phyloP scores from a whole-genome alignment of 441 rosid genomes.

The Syzygium syzygioides region DNA sequence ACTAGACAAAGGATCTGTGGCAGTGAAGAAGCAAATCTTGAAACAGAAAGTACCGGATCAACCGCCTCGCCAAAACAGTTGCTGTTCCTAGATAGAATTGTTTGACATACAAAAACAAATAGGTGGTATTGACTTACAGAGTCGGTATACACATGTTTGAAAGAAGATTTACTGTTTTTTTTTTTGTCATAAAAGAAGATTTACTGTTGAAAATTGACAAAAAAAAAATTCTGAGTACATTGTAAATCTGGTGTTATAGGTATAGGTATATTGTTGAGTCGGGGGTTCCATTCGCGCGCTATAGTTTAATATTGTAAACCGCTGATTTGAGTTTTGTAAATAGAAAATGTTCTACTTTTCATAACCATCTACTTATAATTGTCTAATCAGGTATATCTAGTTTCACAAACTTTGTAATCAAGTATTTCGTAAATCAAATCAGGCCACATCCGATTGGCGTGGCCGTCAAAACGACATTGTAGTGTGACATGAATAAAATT shows the following conservation, averaged over 20 bases:
- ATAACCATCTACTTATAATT: not conserved
- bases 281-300: not conserved
- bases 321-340: not conserved
- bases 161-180: not conserved
- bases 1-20: slow-evolving; percentile 46
- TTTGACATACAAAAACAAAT: not conserved
- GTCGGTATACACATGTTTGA: not conserved
- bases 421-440: not conserved
- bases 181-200: not conserved
- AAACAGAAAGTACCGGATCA: slow-evolving; percentile 24
- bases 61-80: slow-evolving; percentile 17
- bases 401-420: not conserved
- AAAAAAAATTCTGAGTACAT: not conserved
- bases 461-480: not conserved
- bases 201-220: not conserved
- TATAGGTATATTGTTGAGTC: not conserved
- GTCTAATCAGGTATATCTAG: not conserved
- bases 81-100: slow-evolving; percentile 32
- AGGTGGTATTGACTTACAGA: not conserved
- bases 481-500: not conserved
- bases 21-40: slow-evolving; percentile 35
- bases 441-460: not conserved
- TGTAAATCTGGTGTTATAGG: not conserved
- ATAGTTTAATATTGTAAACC: not conserved
- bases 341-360: not conserved